Evolutionary conservation across 805 yeast genomes (phyloP).

Genomic region (Lipomyces lipofer): DNA sequence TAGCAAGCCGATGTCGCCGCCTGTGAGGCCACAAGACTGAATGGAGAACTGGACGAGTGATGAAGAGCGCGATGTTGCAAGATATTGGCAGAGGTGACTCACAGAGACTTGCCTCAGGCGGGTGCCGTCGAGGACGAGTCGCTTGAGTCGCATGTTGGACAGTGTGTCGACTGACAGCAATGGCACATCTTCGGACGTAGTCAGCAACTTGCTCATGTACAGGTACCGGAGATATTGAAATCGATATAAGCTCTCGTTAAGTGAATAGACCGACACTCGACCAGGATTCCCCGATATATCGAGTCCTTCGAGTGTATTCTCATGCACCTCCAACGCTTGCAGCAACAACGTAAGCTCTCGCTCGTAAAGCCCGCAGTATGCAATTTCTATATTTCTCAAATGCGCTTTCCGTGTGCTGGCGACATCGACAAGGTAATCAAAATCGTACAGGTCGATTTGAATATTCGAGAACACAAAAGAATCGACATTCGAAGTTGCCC

Average conservation of each 20-base stretch:
- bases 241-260: constrained; percentile 29
- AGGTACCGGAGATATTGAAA: constrained; percentile 28
- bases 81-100: constrained; percentile 20
- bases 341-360: constrained; percentile 31
- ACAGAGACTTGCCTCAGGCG: constrained; percentile 27
- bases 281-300: constrained; percentile 35
- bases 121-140: constrained; percentile 31
- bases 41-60: constrained; percentile 28
- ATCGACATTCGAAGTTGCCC: constrained; percentile 27
- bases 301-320: constrained; percentile 30
- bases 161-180: constrained; percentile 28
- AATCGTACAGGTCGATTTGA: constrained; percentile 22
- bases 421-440: constrained; percentile 29
- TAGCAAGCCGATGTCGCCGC: constrained; percentile 24
- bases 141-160: constrained; percentile 25
- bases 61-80: constrained; percentile 13
- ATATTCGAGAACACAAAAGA: constrained; percentile 30
- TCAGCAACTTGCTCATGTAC: constrained; percentile 20
- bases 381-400: constrained; percentile 28
- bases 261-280: constrained; percentile 28
- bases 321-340: constrained; percentile 33
- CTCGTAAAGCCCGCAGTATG: constrained; percentile 32
- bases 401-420: constrained; percentile 26
- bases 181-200: constrained; percentile 29
- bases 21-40: constrained; percentile 33